Evolutionary conservation across 1,284 basidiomycete genomes (phyloP).

Genomic region (Fomitopsis pinicola): DNA sequence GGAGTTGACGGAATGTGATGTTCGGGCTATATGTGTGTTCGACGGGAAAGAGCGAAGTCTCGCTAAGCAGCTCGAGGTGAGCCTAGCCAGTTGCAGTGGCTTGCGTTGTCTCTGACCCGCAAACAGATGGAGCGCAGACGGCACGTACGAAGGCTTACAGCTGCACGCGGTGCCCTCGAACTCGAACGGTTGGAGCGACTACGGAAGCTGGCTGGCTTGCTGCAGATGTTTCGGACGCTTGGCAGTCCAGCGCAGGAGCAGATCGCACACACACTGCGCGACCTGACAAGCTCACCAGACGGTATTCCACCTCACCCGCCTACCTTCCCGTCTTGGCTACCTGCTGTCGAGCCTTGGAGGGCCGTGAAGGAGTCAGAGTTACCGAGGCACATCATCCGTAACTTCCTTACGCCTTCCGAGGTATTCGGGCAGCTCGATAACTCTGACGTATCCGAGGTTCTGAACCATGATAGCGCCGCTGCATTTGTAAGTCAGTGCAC

Average conservation of each 20-base stretch:
- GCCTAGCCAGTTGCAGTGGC: slow-evolving; percentile 4
- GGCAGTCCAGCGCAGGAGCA: slow-evolving; percentile 28
- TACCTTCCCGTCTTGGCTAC: background rate
- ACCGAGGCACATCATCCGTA: background rate
- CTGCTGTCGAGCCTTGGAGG: background rate
- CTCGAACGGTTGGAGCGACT: slow-evolving; percentile 45
- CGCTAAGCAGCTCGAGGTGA: slow-evolving; percentile 71
- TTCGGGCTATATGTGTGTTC: slow-evolving; percentile 70
- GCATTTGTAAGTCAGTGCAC: background rate
- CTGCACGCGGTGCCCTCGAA: slow-evolving; percentile 52
- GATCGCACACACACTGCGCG: slow-evolving; percentile 13
- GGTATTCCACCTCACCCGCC: background rate
- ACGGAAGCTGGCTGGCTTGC: slow-evolving; percentile 36
- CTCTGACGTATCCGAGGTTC: background rate
- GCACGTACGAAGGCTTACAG: slow-evolving; percentile 39
- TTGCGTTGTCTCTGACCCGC: background rate
- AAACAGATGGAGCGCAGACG: slow-evolving; percentile 47
- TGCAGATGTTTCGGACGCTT: slow-evolving; percentile 33
- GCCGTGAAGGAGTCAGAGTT: background rate
- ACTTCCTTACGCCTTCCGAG: background rate
- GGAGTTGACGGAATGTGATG: slow-evolving; percentile 52
- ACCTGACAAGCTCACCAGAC: background rate
- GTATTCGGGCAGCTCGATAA: background rate
- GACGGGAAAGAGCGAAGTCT: slow-evolving; percentile 62
- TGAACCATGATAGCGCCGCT: background rate